Evolutionary conservation across 768 basidiomycete species (phyloP).

Genomic region (Kwoniella sp.): DNA sequence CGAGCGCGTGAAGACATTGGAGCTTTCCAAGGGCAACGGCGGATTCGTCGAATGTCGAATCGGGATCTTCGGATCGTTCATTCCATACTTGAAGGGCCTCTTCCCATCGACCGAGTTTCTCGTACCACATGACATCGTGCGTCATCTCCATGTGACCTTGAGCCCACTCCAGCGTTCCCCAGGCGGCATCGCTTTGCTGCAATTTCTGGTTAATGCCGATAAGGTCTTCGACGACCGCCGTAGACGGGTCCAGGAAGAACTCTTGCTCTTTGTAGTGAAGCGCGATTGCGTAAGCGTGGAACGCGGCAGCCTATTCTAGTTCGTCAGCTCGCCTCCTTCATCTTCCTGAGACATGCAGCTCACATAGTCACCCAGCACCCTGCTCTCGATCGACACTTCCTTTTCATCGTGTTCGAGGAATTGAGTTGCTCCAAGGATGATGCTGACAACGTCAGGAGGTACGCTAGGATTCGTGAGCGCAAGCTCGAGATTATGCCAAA

Average conservation of each 20-base stretch:
- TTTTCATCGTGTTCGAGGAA: constrained; percentile 99
- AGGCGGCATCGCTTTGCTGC: constrained; percentile 96
- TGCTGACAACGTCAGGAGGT: constrained; percentile 85
- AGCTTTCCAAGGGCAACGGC: constrained; percentile 85
- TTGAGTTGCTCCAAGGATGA: constrained; percentile 88
- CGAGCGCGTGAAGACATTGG: constrained; percentile 94
- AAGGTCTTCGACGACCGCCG: constrained; percentile 88
- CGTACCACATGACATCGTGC: constrained; percentile 98
- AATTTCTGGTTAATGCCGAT: constrained; percentile 95
- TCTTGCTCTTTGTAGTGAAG: constrained; percentile 98
- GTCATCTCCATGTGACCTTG: constrained; percentile 73
- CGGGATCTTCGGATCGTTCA: constrained; percentile 64
- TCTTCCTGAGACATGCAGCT: constrained; percentile 9
- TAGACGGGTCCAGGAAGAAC: constrained; percentile 83
- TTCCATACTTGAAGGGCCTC: constrained; percentile 68
- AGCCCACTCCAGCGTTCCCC: constrained; percentile 90
- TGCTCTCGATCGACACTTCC: constrained; percentile 86
- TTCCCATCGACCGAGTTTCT: constrained; percentile 93
- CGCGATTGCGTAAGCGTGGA: constrained; percentile 94
- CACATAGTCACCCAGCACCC: constrained; percentile 83
- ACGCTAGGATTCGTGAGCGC: constrained; percentile 75
- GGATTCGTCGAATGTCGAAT: constrained; percentile 60
- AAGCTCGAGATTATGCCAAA: constrained; percentile 82
- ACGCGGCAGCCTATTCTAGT: constrained; percentile 67
- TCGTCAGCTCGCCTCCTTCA: constrained; percentile 13